These are phyloP conservation scores for Corynascus novoguineensis DNA, from an alignment of 495 filamentous ascomycete genomes.

Conservation along the genomic window DNA sequence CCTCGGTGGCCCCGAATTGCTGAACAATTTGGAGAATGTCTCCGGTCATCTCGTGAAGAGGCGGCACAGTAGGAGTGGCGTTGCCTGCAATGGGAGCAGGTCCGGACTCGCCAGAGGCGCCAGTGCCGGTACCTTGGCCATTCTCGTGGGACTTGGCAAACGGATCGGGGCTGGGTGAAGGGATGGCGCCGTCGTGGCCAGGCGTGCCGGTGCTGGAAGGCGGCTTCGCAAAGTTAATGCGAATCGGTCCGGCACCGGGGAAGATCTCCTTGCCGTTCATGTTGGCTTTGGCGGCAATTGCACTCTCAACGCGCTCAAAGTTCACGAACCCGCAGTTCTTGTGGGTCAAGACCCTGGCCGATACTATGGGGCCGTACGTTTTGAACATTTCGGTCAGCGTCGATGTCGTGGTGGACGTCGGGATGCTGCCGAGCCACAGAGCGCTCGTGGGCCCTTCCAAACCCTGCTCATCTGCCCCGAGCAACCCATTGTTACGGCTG, in stretches of 20 bases:
- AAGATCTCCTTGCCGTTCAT: conserved; percentile 98
- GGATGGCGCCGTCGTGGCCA: conserved; percentile 71
- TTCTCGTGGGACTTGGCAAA: conserved; percentile 52
- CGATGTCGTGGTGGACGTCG: conserved; percentile 91
- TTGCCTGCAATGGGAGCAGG: conserved; percentile 38
- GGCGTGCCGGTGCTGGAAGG: conserved; percentile 83
- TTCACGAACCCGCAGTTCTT: conserved; percentile 99
- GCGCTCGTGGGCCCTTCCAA: conserved; percentile 88
- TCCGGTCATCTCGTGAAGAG: conserved; percentile 65
- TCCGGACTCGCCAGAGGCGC: conserved; percentile 43
- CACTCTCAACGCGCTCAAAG: conserved; percentile 84
- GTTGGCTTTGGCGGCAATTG: conserved; percentile 75
- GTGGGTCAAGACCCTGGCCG: conserved; percentile 89
- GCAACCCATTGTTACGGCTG: conserved; percentile 51
- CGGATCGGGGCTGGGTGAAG: conserved; percentile 93
- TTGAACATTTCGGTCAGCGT: conserved; percentile 91
- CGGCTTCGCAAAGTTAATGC: conserved; percentile 96
- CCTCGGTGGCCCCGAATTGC: conserved; percentile 82
- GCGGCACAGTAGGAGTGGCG: conserved; percentile 59
- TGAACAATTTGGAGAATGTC: conserved; percentile 84
- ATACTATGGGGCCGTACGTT: conserved; percentile 82
- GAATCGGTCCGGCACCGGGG: conserved; percentile 87
- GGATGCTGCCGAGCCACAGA: conserved; percentile 95
- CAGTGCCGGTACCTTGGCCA: conserved; percentile 29
- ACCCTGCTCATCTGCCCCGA: conserved; percentile 64